Conservation (phyloP, 2,329 filamentous ascomycete species). For the Fusarium sp. region DNA sequence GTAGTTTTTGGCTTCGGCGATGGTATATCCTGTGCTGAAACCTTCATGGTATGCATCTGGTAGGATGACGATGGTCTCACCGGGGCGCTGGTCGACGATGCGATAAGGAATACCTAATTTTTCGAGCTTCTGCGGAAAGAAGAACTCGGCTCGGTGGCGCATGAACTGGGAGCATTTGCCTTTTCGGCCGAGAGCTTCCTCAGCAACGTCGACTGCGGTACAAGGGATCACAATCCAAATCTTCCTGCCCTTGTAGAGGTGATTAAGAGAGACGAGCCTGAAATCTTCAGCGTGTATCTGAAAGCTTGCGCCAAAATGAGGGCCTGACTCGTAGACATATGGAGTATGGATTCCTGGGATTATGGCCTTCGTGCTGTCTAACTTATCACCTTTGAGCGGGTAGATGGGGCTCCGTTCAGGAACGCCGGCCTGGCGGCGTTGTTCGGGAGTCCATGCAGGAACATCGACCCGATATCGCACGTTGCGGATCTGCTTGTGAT, state of each 20-base stretch:
- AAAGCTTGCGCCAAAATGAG: conserved; percentile 52
- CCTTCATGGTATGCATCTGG: conserved; percentile 54
- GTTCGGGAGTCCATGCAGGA: conserved; percentile 50
- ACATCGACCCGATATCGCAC: conserved; percentile 52
- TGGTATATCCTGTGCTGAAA: conserved; percentile 54
- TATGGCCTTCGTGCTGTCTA: conserved; percentile 50
- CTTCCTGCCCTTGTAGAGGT: conserved; percentile 53
- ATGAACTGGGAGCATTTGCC: conserved; percentile 52
- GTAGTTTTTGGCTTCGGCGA: conserved; percentile 54
- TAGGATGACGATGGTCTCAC: conserved; percentile 53
- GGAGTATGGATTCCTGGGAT: conserved; percentile 54
- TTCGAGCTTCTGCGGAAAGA: conserved; percentile 53
- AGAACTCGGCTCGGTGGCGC: conserved; percentile 53
- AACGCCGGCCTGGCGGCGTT: conserved; percentile 49
- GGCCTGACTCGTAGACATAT: conserved; percentile 53
- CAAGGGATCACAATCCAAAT: conserved; percentile 53
- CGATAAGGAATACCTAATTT: conserved; percentile 51
- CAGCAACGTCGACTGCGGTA: conserved; percentile 49
- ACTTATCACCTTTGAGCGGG: conserved; percentile 50
- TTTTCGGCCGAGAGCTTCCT: conserved; percentile 48
- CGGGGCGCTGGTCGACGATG: conserved; percentile 51
- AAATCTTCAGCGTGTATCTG: conserved; percentile 55
- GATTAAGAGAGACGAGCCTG: conserved; percentile 51
- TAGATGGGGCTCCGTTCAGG: conserved; percentile 51
- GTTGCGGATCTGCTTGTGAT: conserved; percentile 49